Percentiles rank a stretch among this genome's conserved stretches.
These are phyloP conservation scores for Inonotus hispidus DNA, from an alignment of 1,284 basidiomycete species.

Conservation along the genomic window DNA sequence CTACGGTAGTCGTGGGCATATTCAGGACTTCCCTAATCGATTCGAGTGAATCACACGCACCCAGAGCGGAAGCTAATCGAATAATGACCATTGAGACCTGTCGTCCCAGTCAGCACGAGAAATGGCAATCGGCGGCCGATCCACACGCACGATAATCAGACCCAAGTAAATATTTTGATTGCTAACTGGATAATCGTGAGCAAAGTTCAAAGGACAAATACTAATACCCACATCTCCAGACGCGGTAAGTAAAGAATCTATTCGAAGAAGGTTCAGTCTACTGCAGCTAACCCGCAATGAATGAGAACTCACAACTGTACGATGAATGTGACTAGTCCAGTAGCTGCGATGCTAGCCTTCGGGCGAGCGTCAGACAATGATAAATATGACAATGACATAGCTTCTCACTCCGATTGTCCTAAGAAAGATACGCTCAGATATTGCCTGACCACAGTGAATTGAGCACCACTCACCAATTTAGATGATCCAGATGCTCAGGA, in stretches of 20 bases:
- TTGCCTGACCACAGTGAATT: too few relatives aligned
- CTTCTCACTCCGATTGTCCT: conserved; percentile 14
- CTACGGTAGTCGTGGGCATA: background rate
- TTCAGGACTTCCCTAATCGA: background rate
- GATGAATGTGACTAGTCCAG: conserved; percentile 15
- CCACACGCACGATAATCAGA: conserved; percentile 4
- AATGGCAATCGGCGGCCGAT: background rate
- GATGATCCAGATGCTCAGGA: conserved; percentile 4
- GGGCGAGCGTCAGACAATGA: background rate
- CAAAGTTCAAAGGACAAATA: background rate
- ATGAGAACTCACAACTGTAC: conserved; percentile 14
- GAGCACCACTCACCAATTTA: conserved; percentile 9
- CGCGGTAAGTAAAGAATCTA: conserved; percentile 16
- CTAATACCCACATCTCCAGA: conserved; percentile 15
- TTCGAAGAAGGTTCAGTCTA: background rate
- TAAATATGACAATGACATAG: background rate
- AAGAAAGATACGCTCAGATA: background rate
- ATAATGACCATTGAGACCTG: conserved; percentile 7
- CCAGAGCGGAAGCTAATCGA: conserved; percentile 16
- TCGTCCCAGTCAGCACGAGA: background rate
- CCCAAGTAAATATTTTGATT: conserved; percentile 10
- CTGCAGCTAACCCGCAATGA: background rate
- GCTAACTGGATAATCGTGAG: conserved; percentile 9
- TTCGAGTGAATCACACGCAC: background rate
- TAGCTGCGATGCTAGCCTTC: conserved; percentile 15